A percentile compares a stretch with the other conserved stretches of the same genome.
Evolutionary conservation across 164 flowering plant genomes (phyloP).

Genomic region (Magnolia sinica): DNA sequence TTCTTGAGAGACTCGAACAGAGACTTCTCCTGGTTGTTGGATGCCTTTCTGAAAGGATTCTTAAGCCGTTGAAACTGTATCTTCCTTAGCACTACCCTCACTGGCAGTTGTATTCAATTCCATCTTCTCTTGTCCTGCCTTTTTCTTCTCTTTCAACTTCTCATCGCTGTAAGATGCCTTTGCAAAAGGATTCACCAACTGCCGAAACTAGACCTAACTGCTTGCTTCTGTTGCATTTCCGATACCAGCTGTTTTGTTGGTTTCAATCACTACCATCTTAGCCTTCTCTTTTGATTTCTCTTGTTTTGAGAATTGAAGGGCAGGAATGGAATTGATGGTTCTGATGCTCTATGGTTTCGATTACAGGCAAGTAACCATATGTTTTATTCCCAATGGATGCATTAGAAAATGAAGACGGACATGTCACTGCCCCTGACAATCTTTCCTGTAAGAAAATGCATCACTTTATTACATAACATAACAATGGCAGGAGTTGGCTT

Average conservation of each 20-base stretch:
- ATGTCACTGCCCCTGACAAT: constrained; percentile 26
- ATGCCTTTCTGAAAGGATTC: constrained; percentile 60
- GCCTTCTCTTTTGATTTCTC: constrained; percentile 29
- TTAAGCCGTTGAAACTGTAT: constrained; percentile 31
- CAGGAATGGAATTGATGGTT: constrained; percentile 22
- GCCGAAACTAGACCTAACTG: constrained; percentile 11
- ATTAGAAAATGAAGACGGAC: constrained; percentile 4
- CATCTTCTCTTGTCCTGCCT: too few relatives aligned
- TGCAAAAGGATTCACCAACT: constrained; percentile 41
- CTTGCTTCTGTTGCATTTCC: not conserved
- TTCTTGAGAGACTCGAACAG: constrained; percentile 63
- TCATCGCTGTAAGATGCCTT: constrained; percentile 38
- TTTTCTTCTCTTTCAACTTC: constrained; percentile 6
- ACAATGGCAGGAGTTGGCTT: not conserved
- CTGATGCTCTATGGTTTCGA: constrained; percentile 30
- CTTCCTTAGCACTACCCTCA: constrained; percentile 3
- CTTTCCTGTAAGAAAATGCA: constrained; percentile 52
- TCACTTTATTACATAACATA: not conserved
- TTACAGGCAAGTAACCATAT: constrained; percentile 12
- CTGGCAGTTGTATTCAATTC: constrained; percentile 13
- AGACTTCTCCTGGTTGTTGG: constrained; percentile 42
- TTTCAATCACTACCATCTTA: constrained; percentile 19
- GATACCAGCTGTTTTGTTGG: too few relatives aligned
- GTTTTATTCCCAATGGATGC: constrained; percentile 14
- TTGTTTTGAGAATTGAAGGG: constrained; percentile 39